These are phyloP conservation scores for Vicia villosa DNA, from an alignment of 306 rosid genomes.

Conservation along the genomic window DNA sequence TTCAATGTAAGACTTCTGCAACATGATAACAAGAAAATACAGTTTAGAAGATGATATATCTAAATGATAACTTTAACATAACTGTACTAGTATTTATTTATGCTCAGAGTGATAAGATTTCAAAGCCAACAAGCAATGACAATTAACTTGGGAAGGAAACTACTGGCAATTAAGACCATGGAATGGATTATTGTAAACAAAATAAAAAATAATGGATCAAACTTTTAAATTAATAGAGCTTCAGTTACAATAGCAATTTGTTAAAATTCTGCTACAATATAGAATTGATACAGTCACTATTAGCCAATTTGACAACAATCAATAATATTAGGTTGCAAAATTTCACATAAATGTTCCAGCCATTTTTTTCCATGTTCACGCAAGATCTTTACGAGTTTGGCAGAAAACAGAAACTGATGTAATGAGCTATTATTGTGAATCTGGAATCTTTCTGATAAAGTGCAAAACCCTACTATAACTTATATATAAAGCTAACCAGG, in stretches of 20 bases:
- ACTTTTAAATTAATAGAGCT: neutral
- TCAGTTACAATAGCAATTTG: neutral
- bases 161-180: neutral
- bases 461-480: neutral
- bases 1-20: conserved; percentile 64
- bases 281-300: neutral
- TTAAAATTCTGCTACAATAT: neutral
- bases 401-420: neutral
- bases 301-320: neutral
- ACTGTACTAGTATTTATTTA: neutral
- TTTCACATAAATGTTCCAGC: neutral
- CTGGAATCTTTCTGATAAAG: neutral
- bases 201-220: neutral
- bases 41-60: neutral
- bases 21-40: conserved; percentile 23
- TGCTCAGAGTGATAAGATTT: neutral
- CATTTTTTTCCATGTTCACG: neutral
- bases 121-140: conserved; percentile 10
- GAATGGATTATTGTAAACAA: too few species aligned
- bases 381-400: neutral
- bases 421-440: neutral
- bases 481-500: neutral
- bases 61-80: neutral
- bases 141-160: neutral
- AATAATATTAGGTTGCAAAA: neutral